These are phyloP conservation scores for Chionographis japonica DNA, from an alignment of 106 monocot genomes.

Conservation along the genomic window DNA sequence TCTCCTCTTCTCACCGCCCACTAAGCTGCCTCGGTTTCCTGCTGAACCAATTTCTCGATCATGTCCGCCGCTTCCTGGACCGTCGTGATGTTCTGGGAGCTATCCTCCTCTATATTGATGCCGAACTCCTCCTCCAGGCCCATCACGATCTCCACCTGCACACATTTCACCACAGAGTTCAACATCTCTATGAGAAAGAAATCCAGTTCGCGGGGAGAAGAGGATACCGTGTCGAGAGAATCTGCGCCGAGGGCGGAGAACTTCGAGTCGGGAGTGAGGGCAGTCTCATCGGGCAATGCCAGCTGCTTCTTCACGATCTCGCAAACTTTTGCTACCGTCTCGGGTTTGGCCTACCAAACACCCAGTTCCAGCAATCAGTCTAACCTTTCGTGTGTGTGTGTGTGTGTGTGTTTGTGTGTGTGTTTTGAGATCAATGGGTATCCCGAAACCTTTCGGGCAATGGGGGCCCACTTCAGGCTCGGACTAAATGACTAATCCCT, in stretches of 20 bases:
- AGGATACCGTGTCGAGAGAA: constrained; percentile 69
- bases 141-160: constrained; percentile 81
- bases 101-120: constrained; percentile 61
- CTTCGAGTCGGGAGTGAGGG: neutral
- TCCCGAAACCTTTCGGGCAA: no score
- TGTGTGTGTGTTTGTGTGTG: no score
- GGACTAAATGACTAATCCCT: no score
- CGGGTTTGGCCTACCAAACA: constrained; percentile 55
- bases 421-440: neutral
- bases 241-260: constrained; percentile 64
- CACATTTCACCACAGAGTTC: neutral
- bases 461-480: no score
- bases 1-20: no score
- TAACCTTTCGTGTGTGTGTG: neutral
- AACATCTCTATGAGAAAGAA: neutral
- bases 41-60: constrained; percentile 46
- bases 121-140: constrained; percentile 58
- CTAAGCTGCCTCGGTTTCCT: constrained; percentile 19
- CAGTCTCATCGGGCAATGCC: constrained; percentile 36
- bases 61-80: constrained; percentile 72
- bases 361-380: constrained; percentile 2
- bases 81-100: constrained; percentile 49
- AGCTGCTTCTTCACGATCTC: constrained; percentile 67
- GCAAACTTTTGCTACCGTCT: constrained; percentile 58
- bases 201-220: no score